Evolutionary conservation across 164 flowering plant genomes (phyloP).

Genomic region (Magnolia sinica): DNA sequence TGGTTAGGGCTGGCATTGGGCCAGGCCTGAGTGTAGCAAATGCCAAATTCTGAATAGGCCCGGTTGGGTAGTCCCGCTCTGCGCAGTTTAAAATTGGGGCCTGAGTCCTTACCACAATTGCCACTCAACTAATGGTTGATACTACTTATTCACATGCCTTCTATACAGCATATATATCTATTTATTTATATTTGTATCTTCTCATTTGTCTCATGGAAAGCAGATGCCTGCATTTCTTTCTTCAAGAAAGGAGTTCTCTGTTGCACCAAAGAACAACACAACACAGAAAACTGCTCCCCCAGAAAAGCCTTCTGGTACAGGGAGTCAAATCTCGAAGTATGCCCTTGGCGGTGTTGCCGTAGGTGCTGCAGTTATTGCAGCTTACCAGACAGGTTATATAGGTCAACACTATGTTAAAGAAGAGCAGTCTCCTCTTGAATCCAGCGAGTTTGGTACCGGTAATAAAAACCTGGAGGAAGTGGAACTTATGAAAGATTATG

Average conservation of each 20-base stretch:
- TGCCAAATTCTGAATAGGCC: neutral
- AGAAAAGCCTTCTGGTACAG: conserved; percentile 36
- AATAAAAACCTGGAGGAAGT: conserved; percentile 12
- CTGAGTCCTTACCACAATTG: neutral
- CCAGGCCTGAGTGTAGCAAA: no score
- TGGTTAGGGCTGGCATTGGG: no score
- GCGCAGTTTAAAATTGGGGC: neutral
- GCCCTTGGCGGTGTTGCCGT: conserved; percentile 47
- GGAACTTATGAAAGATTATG: conserved; percentile 14
- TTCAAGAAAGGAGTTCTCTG: conserved; percentile 53
- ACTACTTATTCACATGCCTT: neutral
- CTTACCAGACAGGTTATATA: conserved; percentile 60
- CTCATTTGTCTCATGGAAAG: neutral
- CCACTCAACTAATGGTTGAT: neutral
- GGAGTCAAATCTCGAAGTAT: conserved; percentile 33
- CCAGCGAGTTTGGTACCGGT: conserved; percentile 7
- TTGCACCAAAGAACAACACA: conserved; percentile 26
- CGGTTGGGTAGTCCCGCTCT: neutral
- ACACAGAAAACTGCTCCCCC: conserved; percentile 27
- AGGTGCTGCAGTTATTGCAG: conserved; percentile 46
- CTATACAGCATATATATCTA: neutral
- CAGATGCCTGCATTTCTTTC: conserved; percentile 44
- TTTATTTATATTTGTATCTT: neutral
- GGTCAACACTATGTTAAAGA: conserved; percentile 33
- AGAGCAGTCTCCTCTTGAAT: conserved; percentile 10